These are phyloP conservation scores for Gossypium mustelinum DNA, from an alignment of 345 rosid species.

Conservation along the genomic window DNA sequence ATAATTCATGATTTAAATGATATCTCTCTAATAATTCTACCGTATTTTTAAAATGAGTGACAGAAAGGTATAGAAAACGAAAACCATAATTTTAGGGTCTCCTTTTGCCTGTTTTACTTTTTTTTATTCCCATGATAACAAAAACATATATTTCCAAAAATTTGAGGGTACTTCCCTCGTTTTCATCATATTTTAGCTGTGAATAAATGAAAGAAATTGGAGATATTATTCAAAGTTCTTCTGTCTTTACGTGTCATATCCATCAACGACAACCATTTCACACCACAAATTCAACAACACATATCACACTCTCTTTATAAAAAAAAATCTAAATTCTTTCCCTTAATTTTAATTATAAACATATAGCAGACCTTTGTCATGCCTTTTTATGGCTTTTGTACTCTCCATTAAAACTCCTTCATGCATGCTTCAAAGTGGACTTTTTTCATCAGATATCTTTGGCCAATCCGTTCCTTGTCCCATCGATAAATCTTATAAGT, in stretches of 20 bases:
- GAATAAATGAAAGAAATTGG: neutral
- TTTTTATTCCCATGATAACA: too few species aligned
- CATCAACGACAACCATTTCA: neutral
- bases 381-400: neutral
- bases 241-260: neutral
- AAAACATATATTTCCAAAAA: too few species aligned
- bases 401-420: neutral
- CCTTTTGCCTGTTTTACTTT: too few species aligned
- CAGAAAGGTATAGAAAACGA: too few species aligned
- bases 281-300: neutral
- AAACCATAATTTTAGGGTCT: too few species aligned
- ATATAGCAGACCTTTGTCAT: neutral
- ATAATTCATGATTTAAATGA: accelerated
- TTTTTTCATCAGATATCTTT: neutral
- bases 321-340: neutral
- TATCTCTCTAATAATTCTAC: too few species aligned
- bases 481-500: slow-evolving; percentile 16
- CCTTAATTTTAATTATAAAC: neutral
- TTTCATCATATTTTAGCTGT: neutral
- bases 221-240: neutral
- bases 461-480: slow-evolving; percentile 9
- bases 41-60: too few species aligned
- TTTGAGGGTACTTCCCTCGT: too few species aligned
- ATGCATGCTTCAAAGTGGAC: neutral
- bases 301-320: neutral